These are phyloP conservation scores for Scedosporium minutisporum DNA, from an alignment of 2,329 filamentous ascomycete genomes.

Conservation along the genomic window DNA sequence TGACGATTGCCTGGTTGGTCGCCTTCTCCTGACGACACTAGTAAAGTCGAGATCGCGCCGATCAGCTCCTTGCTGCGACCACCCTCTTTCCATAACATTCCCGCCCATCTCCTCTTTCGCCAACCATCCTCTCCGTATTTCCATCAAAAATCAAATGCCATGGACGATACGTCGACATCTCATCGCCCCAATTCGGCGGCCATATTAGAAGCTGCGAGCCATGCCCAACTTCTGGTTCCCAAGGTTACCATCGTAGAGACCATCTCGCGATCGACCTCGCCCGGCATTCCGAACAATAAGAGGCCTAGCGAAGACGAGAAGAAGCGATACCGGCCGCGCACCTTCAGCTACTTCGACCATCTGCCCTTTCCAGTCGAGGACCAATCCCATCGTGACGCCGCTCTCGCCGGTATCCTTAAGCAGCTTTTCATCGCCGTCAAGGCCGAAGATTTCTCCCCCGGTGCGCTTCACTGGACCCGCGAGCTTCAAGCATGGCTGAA, in stretches of 20 bases:
- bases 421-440: conserved; percentile 87
- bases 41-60: neutral
- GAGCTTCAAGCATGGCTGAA: conserved; percentile 92
- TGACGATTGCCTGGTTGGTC: conserved; percentile 1
- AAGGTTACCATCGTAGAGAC: conserved; percentile 47
- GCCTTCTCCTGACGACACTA: neutral
- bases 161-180: conserved; percentile 30
- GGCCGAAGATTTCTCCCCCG: conserved; percentile 87
- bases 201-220: conserved; percentile 21
- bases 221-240: conserved; percentile 20
- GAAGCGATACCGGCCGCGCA: conserved; percentile 71
- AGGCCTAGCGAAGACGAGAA: conserved; percentile 38
- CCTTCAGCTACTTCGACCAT: conserved; percentile 85
- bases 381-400: conserved; percentile 64
- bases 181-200: conserved; percentile 20
- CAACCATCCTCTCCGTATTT: neutral
- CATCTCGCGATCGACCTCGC: conserved; percentile 78
- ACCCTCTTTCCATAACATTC: neutral
- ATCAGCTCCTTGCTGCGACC: neutral
- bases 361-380: conserved; percentile 84
- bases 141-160: conserved; percentile 11
- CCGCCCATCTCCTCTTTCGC: neutral
- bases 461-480: conserved; percentile 91
- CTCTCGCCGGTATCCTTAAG: conserved; percentile 79
- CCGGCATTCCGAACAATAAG: conserved; percentile 51